Conservation (phyloP, 192 early-diverging fungal species). For the Rhizoclosmatium sp. region DNA sequence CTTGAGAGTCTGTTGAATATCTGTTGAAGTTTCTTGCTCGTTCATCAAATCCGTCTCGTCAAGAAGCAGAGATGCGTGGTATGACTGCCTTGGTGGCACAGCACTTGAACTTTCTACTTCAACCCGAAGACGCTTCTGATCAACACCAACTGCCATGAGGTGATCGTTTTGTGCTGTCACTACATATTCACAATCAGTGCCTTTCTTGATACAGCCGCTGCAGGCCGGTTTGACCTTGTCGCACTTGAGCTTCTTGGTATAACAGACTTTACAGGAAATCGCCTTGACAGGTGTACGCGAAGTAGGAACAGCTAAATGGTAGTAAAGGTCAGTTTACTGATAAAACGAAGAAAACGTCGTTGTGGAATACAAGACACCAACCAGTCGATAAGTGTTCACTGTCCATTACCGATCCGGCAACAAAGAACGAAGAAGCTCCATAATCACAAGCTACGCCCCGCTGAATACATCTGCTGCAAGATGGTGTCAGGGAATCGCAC, state of each 20-base stretch:
- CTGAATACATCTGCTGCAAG: not conserved
- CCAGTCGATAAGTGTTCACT: no score
- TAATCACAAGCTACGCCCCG: no score
- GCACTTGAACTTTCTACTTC: no score
- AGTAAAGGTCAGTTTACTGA: not conserved
- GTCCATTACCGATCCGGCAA: no score
- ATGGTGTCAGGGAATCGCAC: not conserved
- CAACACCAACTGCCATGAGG: not conserved
- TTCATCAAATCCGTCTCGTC: not conserved
- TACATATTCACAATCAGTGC: not conserved
- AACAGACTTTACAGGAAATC: conserved; percentile 10
- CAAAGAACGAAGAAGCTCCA: no score
- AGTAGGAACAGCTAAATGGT: not conserved
- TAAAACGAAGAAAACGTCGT: no score
- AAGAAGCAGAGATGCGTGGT: not conserved
- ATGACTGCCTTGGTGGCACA: not conserved
- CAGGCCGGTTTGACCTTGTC: conserved; percentile 11
- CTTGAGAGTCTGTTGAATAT: not conserved
- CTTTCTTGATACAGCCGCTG: not conserved
- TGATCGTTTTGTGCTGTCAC: not conserved
- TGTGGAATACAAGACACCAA: no score
- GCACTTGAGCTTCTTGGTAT: conserved; percentile 19
- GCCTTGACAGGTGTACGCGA: not conserved
- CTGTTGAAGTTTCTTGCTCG: not conserved
- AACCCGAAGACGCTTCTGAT: not conserved